phyloP scores from a whole-genome alignment of 1,139 yeast species.

The Pneumocystis oryctolagi region DNA sequence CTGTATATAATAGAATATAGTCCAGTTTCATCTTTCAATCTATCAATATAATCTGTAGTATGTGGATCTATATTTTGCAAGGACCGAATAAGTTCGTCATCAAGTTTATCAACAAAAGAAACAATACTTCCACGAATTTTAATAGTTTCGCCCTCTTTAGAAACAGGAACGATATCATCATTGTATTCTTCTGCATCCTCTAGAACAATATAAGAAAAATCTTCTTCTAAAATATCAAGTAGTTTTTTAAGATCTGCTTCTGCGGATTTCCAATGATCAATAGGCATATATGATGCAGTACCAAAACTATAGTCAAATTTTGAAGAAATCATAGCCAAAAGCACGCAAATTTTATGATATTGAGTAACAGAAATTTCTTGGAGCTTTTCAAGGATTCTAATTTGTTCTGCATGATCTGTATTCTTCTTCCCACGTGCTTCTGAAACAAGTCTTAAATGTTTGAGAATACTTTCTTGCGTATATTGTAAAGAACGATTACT shows the following conservation, averaged over 20 bases:
- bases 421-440: conserved; percentile 95
- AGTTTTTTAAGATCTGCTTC: conserved; percentile 45
- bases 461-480: conserved; percentile 42
- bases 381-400: conserved; percentile 52
- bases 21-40: conserved; percentile 73
- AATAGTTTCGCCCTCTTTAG: conserved; percentile 47
- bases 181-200: conserved; percentile 84
- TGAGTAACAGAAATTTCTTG: conserved; percentile 38
- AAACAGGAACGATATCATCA: conserved; percentile 33
- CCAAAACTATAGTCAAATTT: conserved; percentile 64
- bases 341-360: conserved; percentile 65
- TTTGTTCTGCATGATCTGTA: conserved; percentile 71
- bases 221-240: conserved; percentile 52
- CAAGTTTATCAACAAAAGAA: conserved; percentile 80
- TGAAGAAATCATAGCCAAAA: conserved; percentile 70
- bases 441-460: conserved; percentile 55
- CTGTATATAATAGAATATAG: conserved; percentile 67
- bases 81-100: conserved; percentile 83
- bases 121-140: conserved; percentile 72
- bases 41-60: conserved; percentile 79
- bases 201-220: conserved; percentile 50
- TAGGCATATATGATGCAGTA: conserved; percentile 57
- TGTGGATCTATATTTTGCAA: conserved; percentile 86
- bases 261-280: conserved; percentile 56
- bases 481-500: conserved; percentile 27